phyloP scores from a whole-genome alignment of 1,139 yeast species.

The Candida tunisiensis region DNA sequence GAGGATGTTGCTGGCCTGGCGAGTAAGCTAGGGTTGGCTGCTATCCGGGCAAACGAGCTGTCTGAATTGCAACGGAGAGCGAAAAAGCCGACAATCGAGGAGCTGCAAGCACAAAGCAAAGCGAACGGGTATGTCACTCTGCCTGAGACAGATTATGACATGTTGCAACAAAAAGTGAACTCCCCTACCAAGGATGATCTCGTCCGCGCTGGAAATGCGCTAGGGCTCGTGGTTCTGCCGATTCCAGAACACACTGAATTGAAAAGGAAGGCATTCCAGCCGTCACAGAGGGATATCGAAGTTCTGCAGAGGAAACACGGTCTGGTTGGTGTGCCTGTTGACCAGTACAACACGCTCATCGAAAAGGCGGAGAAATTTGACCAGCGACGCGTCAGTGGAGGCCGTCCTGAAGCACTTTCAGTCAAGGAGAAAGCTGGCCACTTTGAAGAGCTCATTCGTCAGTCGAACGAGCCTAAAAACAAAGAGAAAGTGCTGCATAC shows the following conservation, averaged over 20 bases:
- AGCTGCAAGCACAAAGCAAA: conserved; percentile 7
- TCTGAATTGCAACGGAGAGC: conserved; percentile 3
- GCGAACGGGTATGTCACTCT: conserved; percentile 7
- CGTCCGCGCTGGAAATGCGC: conserved; percentile 12
- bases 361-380: conserved; percentile 6
- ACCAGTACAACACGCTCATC: conserved; percentile 21
- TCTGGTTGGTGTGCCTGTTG: conserved; percentile 30
- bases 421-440: conserved; percentile 20
- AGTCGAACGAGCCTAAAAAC: conserved; percentile 1
- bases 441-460: conserved; percentile 16
- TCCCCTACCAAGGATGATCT: conserved; percentile 13
- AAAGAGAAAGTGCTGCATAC: conserved; percentile 14
- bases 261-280: conserved; percentile 8
- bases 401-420: conserved; percentile 11
- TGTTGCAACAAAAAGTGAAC: conserved; percentile 9
- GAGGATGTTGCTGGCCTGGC: conserved; percentile 1
- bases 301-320: conserved; percentile 31
- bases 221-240: conserved; percentile 14
- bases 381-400: too few relatives aligned
- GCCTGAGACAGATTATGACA: conserved; percentile 9
- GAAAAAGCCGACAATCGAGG: conserved; percentile 3
- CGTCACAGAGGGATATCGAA: conserved; percentile 22
- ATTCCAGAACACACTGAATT: conserved; percentile 12
- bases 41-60: conserved; percentile 1
- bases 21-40: conserved; percentile 1